Base-by-base conservation (phyloP, 352 stramenopile genomes). In the Albugo candida region DNA sequence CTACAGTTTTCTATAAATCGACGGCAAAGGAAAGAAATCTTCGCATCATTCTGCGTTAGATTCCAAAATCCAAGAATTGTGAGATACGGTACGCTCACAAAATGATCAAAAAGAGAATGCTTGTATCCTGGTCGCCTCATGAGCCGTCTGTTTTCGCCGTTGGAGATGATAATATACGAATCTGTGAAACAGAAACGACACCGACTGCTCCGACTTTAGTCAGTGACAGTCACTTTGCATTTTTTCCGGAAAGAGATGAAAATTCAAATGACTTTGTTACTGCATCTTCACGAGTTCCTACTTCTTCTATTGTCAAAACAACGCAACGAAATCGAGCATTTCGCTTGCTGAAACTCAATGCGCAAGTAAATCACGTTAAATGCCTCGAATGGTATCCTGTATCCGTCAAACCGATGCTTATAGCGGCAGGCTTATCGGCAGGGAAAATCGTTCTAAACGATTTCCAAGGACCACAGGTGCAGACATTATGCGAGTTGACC, bases 311-410 rank as follows among this genome's bases (percentile, higher is more conserved):
- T 19, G 8, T 56, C 20, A 53, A 54, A 21, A 71, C 70, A 13
- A 92, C 78, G 45, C 75, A 87, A 51, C 78, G 78, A 54, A 87
- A 88, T 64, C 72, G 77, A 20, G 67, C 70, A 17, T 92, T 86
- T 55, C 78, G 73, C 16, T 64, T 87, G 20, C 58, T 88, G 49
- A 79, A 84, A 45, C 84, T 87, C 53, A 77, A 81, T 47, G 55
- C 70, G 40, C 73, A 84, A 48, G 61, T 83, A 13, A 56, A 66
- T 36, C 78, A 88, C 55, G 63, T 87, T 50, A 85, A 85, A 55
- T 85, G 75, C 59, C 61, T 92, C 57, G 65, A 83, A 50, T 92
- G 78, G 78, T 67, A 85, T 50, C 78, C 78, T 39, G 77, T 85
- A 46, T 63, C 67, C n/a, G 41, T 57, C 53, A 81, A 85, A 51